phyloP scores from a whole-genome alignment of 1,139 yeast genomes.

The Blastobotrys malaysiensis region DNA sequence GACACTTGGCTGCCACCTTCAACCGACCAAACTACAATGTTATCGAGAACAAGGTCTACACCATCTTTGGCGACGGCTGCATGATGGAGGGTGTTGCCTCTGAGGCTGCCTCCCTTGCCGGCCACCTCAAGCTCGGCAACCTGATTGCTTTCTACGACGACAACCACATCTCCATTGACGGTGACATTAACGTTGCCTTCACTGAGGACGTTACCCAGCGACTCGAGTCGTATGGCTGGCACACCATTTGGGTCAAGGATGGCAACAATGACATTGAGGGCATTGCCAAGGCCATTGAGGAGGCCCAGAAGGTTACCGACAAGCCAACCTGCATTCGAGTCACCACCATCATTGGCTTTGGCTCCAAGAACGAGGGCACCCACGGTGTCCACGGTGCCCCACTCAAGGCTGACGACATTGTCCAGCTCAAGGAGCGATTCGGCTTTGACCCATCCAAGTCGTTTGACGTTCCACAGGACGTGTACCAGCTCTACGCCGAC shows the following conservation, averaged over 20 bases:
- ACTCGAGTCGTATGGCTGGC: slow-evolving; percentile 95
- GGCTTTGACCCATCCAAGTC: slow-evolving; percentile 87
- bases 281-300: slow-evolving; percentile 63
- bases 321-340: slow-evolving; percentile 91
- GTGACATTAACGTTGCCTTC: slow-evolving; percentile 85
- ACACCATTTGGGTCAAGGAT: slow-evolving; percentile 66
- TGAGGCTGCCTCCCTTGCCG: slow-evolving; percentile 93
- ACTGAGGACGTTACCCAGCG: slow-evolving; percentile 88
- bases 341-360: slow-evolving; percentile 90
- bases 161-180: slow-evolving; percentile 96
- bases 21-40: slow-evolving; percentile 74
- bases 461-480: slow-evolving; percentile 80
- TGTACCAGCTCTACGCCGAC: slow-evolving; percentile 60
- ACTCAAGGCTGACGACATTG: slow-evolving; percentile 87
- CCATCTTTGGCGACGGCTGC: slow-evolving; percentile 96
- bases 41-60: slow-evolving; percentile 69
- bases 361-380: slow-evolving; percentile 82
- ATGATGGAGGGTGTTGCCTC: slow-evolving; percentile 97
- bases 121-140: slow-evolving; percentile 91
- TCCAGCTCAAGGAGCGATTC: slow-evolving; percentile 74
- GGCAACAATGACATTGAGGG: slow-evolving; percentile 79
- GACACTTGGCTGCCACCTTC: slow-evolving; percentile 86
- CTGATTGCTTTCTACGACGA: slow-evolving; percentile 96
- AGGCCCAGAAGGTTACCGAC: slow-evolving; percentile 44
- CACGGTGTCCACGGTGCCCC: slow-evolving; percentile 97